A percentile compares a stretch with the other conserved stretches of the same genome.
phyloP scores from a whole-genome alignment of 176 grass and related monocot genomes.

The Aechmea fasciata region DNA sequence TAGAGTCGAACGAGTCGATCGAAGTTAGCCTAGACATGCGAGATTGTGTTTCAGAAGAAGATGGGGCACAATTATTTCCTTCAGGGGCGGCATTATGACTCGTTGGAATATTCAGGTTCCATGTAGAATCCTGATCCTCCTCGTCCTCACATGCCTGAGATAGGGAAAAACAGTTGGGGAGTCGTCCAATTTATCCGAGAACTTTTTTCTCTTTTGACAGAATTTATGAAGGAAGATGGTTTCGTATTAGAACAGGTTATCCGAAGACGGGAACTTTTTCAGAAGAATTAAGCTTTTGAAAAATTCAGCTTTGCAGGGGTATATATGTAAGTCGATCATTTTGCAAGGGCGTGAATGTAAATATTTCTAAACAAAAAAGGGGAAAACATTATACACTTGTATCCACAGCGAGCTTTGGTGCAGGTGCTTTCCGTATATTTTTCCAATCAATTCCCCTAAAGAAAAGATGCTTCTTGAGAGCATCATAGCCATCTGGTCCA shows the following conservation, averaged over 20 bases:
- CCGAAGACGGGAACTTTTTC: not conserved
- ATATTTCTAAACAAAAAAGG: not conserved
- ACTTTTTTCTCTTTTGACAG: no score
- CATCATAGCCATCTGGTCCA: constrained; percentile 59
- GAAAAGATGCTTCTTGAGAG: constrained; percentile 86
- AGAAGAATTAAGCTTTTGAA: constrained; percentile 9
- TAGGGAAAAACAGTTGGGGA: not conserved
- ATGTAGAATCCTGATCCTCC: constrained; percentile 54
- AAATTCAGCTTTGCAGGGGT: not conserved
- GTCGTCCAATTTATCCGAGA: not conserved
- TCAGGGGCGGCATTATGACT: constrained; percentile 42
- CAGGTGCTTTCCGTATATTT: constrained; percentile 39
- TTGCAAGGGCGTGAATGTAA: no score
- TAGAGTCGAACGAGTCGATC: constrained; percentile 98
- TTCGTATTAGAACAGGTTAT: no score
- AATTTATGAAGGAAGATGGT: no score
- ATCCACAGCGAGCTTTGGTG: constrained; percentile 51
- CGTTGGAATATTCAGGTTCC: constrained; percentile 39
- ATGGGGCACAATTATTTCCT: constrained; percentile 37
- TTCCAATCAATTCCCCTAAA: constrained; percentile 94
- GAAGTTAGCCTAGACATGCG: constrained; percentile 77
- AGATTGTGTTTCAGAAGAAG: constrained; percentile 70
- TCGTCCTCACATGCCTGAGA: constrained; percentile 58
- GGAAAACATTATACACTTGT: constrained; percentile 37
- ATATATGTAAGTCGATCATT: no score